A percentile compares a stretch with the other conserved stretches of the same genome.
These are phyloP conservation scores for Waitea zeae DNA, from an alignment of 1,284 basidiomycete genomes.

Conservation along the genomic window DNA sequence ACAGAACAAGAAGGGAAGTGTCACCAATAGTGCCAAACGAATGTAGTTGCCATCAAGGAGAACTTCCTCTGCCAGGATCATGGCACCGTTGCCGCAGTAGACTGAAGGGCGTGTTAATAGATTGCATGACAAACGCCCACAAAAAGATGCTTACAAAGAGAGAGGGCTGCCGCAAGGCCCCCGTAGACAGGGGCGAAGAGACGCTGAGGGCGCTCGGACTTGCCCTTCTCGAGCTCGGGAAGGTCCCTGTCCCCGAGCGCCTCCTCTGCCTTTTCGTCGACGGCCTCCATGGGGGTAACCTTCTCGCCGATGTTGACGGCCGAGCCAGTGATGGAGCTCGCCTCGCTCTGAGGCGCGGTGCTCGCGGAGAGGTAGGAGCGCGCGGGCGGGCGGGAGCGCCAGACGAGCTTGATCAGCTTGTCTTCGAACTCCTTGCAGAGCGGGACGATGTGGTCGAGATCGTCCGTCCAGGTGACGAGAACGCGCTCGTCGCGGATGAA, in stretches of 20 bases:
- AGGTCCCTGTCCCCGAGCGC: conserved; percentile 4
- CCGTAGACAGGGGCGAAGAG: conserved; percentile 69
- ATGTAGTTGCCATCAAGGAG: conserved; percentile 43
- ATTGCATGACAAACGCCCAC: neutral
- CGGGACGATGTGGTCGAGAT: conserved; percentile 52
- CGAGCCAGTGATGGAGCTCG: conserved; percentile 27
- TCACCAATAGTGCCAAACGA: conserved; percentile 47
- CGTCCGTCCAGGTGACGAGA: conserved; percentile 63
- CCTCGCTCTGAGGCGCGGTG: conserved; percentile 11
- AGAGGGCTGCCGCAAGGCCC: conserved; percentile 50
- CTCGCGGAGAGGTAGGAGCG: conserved; percentile 8
- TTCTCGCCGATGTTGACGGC: conserved; percentile 34
- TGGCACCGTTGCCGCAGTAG: conserved; percentile 42
- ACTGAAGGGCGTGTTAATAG: conserved; percentile 18
- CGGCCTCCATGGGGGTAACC: conserved; percentile 4
- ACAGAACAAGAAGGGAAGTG: conserved; percentile 54
- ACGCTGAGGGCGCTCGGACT: conserved; percentile 35
- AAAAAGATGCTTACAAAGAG: conserved; percentile 30
- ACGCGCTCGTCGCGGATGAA: conserved; percentile 53
- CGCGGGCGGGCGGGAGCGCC: conserved; percentile 35
- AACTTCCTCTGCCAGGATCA: conserved; percentile 43
- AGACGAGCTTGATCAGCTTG: conserved; percentile 67
- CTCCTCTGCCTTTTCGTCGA: conserved; percentile 4
- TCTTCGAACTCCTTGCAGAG: conserved; percentile 51
- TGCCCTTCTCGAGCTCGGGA: conserved; percentile 2